Percentiles rank a stretch among this genome's conserved stretches.
These are phyloP conservation scores for Neobulgaria alba DNA, from an alignment of 2,329 filamentous ascomycete species.

Conservation along the genomic window DNA sequence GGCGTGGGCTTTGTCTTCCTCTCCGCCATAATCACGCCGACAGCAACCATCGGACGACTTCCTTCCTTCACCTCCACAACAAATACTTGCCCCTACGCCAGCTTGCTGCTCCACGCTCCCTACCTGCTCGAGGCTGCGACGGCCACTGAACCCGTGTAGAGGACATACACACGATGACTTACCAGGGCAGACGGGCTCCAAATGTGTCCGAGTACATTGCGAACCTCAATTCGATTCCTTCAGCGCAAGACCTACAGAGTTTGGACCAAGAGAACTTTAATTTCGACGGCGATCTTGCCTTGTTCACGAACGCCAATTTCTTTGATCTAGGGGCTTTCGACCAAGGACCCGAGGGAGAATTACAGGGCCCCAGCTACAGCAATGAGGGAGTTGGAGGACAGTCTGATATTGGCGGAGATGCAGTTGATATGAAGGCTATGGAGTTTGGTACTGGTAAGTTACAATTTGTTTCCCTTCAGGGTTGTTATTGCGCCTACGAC, in stretches of 20 bases:
- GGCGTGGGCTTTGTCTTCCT: too few species aligned
- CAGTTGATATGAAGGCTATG: constrained; percentile 14
- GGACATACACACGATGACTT: constrained; percentile 49
- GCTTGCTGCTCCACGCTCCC: too few species aligned
- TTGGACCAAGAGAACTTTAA: constrained; percentile 45
- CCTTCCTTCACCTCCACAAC: too few species aligned
- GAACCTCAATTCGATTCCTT: constrained; percentile 66
- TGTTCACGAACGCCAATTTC: constrained; percentile 78
- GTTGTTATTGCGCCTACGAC: too few species aligned
- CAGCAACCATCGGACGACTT: too few species aligned
- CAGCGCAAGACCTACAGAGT: constrained; percentile 51
- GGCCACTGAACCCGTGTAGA: too few species aligned
- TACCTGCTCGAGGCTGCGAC: too few species aligned
- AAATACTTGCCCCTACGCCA: too few species aligned
- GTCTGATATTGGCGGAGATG: constrained; percentile 3
- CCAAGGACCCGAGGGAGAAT: constrained; percentile 42
- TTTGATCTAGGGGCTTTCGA: constrained; percentile 80
- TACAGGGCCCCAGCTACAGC: constrained; percentile 7
- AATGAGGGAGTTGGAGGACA: constrained; percentile 8
- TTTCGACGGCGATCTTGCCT: constrained; percentile 62
- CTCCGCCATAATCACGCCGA: too few species aligned
- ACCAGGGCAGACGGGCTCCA: constrained; percentile 67
- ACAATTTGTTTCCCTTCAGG: too few species aligned
- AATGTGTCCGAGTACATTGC: constrained; percentile 88
- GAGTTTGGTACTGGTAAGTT: constrained; percentile 12